These are phyloP conservation scores for Choricystis sp. DNA, from an alignment of 139 green algal genomes.

Conservation along the genomic window DNA sequence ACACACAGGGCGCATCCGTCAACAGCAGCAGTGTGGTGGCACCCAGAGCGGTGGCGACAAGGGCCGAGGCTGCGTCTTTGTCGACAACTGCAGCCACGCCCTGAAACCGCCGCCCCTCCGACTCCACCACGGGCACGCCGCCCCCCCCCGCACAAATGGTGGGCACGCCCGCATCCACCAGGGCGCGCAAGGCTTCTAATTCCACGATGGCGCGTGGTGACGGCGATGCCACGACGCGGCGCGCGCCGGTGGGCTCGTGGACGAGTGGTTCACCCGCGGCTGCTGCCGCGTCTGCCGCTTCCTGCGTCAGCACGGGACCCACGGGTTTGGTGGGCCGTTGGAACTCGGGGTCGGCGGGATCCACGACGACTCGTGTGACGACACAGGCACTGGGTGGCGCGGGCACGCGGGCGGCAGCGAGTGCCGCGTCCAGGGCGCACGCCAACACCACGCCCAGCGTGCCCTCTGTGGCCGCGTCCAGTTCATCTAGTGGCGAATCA, in stretches of 20 bases:
- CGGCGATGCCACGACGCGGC: constrained; percentile 16
- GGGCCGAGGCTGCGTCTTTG: constrained; percentile 15
- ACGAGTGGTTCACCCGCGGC: constrained; percentile 9
- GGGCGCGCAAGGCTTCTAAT: constrained; percentile 8
- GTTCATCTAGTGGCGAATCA: constrained; percentile 10
- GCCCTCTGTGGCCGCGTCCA: constrained; percentile 21
- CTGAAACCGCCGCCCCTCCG: background rate
- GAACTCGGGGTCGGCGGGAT: constrained; percentile 16
- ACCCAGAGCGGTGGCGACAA: constrained; percentile 12
- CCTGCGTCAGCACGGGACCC: constrained; percentile 5
- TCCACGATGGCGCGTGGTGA: constrained; percentile 12
- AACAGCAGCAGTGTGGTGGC: constrained; percentile 18
- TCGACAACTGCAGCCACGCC: constrained; percentile 21
- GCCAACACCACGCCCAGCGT: constrained; percentile 17
- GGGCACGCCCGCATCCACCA: constrained; percentile 12
- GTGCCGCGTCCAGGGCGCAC: constrained; percentile 9
- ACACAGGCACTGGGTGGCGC: too few species aligned
- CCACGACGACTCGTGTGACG: constrained; percentile 16
- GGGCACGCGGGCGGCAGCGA: constrained; percentile 8
- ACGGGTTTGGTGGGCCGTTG: constrained; percentile 14
- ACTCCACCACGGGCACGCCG: constrained; percentile 14
- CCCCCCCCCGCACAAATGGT: constrained; percentile 15
- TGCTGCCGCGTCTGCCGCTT: constrained; percentile 5
- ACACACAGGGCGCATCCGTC: constrained; percentile 12
- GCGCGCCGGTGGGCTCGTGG: constrained; percentile 7